phyloP scores from a whole-genome alignment of 192 early-diverging fungal species.

The Entomortierella chlamydospora region DNA sequence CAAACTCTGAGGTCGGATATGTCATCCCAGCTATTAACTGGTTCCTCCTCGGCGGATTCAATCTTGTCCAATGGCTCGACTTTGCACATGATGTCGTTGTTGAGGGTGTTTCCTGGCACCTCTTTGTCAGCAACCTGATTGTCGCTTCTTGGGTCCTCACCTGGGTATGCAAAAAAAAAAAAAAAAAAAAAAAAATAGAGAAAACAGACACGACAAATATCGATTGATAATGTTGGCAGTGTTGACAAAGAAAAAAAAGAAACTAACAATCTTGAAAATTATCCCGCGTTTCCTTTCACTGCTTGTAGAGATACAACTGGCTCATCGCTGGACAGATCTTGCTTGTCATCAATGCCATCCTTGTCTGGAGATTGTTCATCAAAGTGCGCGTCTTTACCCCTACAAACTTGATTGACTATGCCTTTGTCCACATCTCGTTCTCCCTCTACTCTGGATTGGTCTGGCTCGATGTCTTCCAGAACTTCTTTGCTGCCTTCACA shows the following conservation, averaged over 20 bases:
- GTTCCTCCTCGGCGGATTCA: conserved; percentile 49
- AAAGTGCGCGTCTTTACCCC: conserved; percentile 44
- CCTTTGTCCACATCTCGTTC: conserved; percentile 44
- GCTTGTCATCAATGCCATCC: conserved; percentile 32
- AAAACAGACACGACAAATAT: no score
- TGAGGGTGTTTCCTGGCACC: conserved; percentile 39
- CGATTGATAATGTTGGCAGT: no score
- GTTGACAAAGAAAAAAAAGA: no score
- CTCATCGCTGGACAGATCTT: conserved; percentile 33
- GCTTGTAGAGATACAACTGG: conserved; percentile 25
- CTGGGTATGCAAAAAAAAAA: no score
- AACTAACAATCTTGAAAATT: no score
- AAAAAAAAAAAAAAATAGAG: no score
- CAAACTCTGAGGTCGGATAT: conserved; percentile 33
- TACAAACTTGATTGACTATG: conserved; percentile 37
- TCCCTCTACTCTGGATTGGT: conserved; percentile 46
- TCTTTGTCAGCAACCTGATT: conserved; percentile 35
- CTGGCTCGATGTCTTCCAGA: conserved; percentile 51
- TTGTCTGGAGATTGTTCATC: conserved; percentile 34
- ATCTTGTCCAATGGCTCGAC: conserved; percentile 41
- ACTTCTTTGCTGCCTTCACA: conserved; percentile 53
- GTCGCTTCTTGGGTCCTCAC: conserved; percentile 30
- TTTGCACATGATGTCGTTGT: conserved; percentile 51
- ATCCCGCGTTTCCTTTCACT: background rate
- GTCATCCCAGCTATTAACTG: conserved; percentile 37